Evolutionary conservation across 106 monocot species (phyloP), one percentile per base, ranked within the genome.

Genomic region (Dactylorhiza incarnata): DNA sequence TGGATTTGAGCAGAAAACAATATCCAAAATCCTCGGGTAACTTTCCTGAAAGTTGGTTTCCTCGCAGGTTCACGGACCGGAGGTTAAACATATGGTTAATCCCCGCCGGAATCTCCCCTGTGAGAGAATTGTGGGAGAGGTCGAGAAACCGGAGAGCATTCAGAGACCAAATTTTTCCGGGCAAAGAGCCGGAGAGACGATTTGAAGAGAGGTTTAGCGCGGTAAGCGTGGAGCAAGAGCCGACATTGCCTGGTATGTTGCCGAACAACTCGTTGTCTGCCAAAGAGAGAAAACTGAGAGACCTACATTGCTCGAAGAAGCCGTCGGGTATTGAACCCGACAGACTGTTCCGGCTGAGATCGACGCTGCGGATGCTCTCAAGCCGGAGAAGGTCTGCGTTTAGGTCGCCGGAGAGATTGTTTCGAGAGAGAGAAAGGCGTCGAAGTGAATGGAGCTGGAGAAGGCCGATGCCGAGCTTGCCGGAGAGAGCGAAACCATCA

Each of bases 391-490:
- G 76, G 1, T 75, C 79, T 9, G 85, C 66, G 59, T 53, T 75
- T 66, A 91, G 80, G 29, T 45, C 52, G 15, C 90, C 87, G 16
- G 87, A 75, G 81, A 91, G 81, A 79, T 87, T 87, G 67, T 91
- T 91, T 8, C 59, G 74, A 10, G 87, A 71, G 17, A 91, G 85
- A 7, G 87, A 81, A 13, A 91, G 77, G 45, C 50, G 70, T 17
- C 58, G 81, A 62, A 91, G 83, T 13, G 69, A 85, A 14, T 81
- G 83, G 15, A 91, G 90, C 79, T 81, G 85, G 71, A 91, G 79
- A 55, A 91, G 87, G n/a, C 90, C 87, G 0, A 85, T 78, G 43
- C 85, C 87, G 75, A 91, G 69, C 75, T 72, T 81, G 12, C 90
- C 90, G 20, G 90, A 87, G 76, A 91, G 90, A 43, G 76, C 65